These are phyloP conservation scores for Canariomyces notabilis DNA, from an alignment of 2,329 filamentous ascomycete species.

Conservation along the genomic window DNA sequence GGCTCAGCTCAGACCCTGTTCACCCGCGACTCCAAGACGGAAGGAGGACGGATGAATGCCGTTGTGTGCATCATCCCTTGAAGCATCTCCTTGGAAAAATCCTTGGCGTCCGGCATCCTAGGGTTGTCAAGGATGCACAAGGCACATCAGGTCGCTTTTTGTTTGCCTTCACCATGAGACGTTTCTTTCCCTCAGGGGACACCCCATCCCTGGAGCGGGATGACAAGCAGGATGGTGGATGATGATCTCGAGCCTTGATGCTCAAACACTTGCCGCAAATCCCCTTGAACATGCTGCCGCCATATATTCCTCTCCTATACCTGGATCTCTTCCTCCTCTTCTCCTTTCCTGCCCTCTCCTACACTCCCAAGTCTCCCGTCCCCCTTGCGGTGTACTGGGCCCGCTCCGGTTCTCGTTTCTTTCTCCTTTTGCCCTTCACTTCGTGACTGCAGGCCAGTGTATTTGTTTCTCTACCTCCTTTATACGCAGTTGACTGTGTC, in stretches of 20 bases:
- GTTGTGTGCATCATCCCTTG: conserved; percentile 7
- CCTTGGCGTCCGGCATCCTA: conserved; percentile 4
- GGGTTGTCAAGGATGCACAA: no score
- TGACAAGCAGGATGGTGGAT: neutral
- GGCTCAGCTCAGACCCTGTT: conserved; percentile 14
- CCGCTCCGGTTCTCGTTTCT: conserved; percentile 10
- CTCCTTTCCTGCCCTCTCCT: conserved; percentile 6
- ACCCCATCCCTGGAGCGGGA: neutral
- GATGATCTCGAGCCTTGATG: conserved; percentile 1
- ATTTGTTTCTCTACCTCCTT: conserved; percentile 18
- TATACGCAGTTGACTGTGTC: conserved; percentile 9
- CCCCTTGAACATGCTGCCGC: conserved; percentile 11
- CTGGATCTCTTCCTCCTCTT: conserved; percentile 9
- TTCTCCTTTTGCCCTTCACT: conserved; percentile 14
- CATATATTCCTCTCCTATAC: conserved; percentile 18
- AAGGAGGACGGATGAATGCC: conserved; percentile 16
- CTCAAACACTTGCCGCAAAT: conserved; percentile 21
- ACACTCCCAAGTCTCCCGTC: conserved; percentile 4
- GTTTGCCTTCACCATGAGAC: conserved; percentile 7
- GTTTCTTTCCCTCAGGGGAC: neutral
- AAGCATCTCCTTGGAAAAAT: conserved; percentile 4
- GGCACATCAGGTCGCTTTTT: neutral
- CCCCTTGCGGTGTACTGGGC: conserved; percentile 1
- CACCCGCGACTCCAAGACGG: conserved; percentile 14
- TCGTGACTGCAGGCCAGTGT: conserved; percentile 27